Percentiles rank a stretch among this genome's conserved stretches.
Conservation (phyloP, 2,329 filamentous ascomycete species). For the Cordyceps fumosorosea region DNA sequence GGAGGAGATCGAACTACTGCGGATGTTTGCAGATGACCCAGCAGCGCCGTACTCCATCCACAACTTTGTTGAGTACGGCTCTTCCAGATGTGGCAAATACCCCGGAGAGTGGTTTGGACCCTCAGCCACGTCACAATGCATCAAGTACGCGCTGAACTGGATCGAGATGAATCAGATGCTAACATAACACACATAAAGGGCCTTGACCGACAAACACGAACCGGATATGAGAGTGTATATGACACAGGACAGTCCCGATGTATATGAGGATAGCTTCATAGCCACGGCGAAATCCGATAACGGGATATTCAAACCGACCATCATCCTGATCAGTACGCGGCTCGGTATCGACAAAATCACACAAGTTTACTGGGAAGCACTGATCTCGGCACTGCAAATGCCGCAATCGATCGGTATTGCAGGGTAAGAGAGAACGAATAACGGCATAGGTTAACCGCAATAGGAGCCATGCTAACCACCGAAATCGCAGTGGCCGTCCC, state of each 20-base stretch:
- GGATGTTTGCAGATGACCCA: constrained; percentile 81
- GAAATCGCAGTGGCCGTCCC: constrained; percentile 66
- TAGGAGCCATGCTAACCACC: background rate
- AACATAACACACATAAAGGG: constrained; percentile 42
- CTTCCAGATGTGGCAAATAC: constrained; percentile 81
- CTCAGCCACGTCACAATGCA: constrained; percentile 90
- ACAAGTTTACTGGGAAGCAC: constrained; percentile 89
- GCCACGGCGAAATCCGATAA: constrained; percentile 64
- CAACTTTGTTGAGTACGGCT: constrained; percentile 84
- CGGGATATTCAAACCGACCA: constrained; percentile 67
- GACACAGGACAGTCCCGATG: constrained; percentile 82
- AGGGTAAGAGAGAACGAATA: constrained; percentile 51
- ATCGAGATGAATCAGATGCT: background rate
- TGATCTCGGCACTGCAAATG: constrained; percentile 78
- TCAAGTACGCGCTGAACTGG: constrained; percentile 58
- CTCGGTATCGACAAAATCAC: constrained; percentile 93
- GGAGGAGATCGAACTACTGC: constrained; percentile 65
- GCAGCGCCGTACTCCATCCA: constrained; percentile 90
- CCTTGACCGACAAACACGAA: constrained; percentile 62
- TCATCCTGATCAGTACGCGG: constrained; percentile 82
- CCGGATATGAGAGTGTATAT: constrained; percentile 73
- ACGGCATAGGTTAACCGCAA: background rate
- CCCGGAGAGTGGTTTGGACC: constrained; percentile 98
- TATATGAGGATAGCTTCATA: constrained; percentile 86
- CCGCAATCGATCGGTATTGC: constrained; percentile 93